phyloP scores from a whole-genome alignment of 2,329 filamentous ascomycete genomes.

The Pyrenophora seminiperda region DNA sequence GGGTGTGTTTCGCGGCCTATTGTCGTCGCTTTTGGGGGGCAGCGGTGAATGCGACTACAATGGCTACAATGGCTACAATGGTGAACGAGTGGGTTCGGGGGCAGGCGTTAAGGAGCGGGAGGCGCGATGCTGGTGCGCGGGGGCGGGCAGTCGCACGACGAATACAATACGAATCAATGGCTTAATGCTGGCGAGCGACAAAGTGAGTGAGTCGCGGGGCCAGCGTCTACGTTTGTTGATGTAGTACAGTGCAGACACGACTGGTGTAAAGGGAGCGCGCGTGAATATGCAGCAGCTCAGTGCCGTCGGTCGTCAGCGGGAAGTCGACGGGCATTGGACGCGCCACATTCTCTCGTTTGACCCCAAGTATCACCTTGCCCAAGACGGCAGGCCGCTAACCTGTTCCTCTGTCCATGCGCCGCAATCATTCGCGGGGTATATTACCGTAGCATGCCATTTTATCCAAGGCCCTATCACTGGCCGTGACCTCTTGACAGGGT shows the following conservation, averaged over 20 bases:
- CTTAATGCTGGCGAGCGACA: constrained; percentile 19
- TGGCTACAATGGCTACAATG: no score
- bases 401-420: constrained; percentile 24
- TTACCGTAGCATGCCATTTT: constrained; percentile 21
- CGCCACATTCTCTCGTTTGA: constrained; percentile 18
- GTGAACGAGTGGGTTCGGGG: constrained; percentile 15
- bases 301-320: constrained; percentile 16
- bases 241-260: constrained; percentile 25
- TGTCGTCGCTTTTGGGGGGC: constrained; percentile 11
- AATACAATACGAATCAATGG: constrained; percentile 17
- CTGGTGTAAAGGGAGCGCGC: constrained; percentile 31
- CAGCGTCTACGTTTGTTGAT: constrained; percentile 36
- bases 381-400: constrained; percentile 31
- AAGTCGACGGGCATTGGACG: constrained; percentile 25
- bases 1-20: neutral
- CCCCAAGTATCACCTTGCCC: constrained; percentile 27
- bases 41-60: constrained; percentile 23
- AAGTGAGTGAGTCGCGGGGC: constrained; percentile 26
- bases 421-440: constrained; percentile 25
- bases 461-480: constrained; percentile 10
- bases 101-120: constrained; percentile 29
- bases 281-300: constrained; percentile 11
- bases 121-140: no score
- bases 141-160: constrained; percentile 19
- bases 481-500: neutral